Evolutionary conservation across 163 green algal genomes (phyloP).

Genomic region (Prototheca wickerhamii): DNA sequence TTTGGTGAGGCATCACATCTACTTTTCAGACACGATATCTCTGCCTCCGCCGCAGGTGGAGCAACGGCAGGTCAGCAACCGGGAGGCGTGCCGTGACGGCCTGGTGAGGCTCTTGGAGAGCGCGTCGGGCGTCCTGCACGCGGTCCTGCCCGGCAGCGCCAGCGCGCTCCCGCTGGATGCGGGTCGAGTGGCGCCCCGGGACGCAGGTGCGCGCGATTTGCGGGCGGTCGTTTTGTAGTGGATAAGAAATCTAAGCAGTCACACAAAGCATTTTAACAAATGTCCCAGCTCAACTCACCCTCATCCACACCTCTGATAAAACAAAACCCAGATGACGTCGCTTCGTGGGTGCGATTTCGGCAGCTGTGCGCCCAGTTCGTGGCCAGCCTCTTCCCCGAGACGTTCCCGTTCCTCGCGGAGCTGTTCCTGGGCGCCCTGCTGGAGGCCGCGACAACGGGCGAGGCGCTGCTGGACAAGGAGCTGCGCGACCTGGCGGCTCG

Average conservation of each 20-base stretch:
- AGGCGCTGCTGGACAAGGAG: constrained; percentile 49
- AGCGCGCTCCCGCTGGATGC: no score
- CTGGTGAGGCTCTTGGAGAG: constrained; percentile 42
- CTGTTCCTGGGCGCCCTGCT: constrained; percentile 43
- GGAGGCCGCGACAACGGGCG: constrained; percentile 41
- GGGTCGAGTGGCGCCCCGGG: no score
- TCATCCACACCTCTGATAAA: no score
- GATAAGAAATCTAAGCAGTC: no score
- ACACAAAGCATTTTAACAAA: no score
- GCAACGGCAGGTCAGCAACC: constrained; percentile 43
- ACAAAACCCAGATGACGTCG: neutral
- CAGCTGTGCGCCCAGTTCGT: constrained; percentile 29
- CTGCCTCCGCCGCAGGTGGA: constrained; percentile 25
- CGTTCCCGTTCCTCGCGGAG: constrained; percentile 48
- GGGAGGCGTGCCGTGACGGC: constrained; percentile 45
- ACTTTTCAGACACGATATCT: no score
- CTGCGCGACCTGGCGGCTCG: constrained; percentile 41
- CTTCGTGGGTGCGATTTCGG: constrained; percentile 19
- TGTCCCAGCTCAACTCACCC: no score
- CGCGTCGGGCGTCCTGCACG: constrained; percentile 12
- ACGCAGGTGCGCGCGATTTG: no score
- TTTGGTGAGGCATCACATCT: no score
- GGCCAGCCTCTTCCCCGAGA: constrained; percentile 36
- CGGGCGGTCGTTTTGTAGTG: no score
- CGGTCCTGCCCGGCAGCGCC: neutral